phyloP scores from a whole-genome alignment of 495 filamentous ascomycete genomes.

The Articulospora tetracladia region DNA sequence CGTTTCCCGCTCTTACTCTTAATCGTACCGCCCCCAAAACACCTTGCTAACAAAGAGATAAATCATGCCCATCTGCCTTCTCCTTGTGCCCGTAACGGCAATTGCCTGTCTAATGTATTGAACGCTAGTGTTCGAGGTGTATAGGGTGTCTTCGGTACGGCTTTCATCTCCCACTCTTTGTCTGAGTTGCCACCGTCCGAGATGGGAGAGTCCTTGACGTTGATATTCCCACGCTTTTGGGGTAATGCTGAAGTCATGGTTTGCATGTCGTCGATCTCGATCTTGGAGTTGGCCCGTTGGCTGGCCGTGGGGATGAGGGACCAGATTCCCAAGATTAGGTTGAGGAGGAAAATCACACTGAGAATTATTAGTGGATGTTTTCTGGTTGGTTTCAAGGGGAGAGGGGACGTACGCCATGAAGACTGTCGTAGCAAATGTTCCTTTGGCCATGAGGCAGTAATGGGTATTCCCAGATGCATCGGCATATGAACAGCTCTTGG shows the following conservation, averaged over 20 bases:
- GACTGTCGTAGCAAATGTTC: conserved; percentile 64
- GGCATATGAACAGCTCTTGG: conserved; percentile 69
- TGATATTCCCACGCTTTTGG: conserved; percentile 16
- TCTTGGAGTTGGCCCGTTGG: conserved; percentile 24
- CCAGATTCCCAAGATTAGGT: conserved; percentile 53
- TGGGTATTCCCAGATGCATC: conserved; percentile 46
- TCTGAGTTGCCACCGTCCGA: conserved; percentile 12
- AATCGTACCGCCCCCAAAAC: not conserved
- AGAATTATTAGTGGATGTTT: conserved; percentile 4
- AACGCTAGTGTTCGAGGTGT: conserved; percentile 53
- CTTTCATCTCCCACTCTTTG: conserved; percentile 40
- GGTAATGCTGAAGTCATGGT: conserved; percentile 22
- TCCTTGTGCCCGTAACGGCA: conserved; percentile 31
- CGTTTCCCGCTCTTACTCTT: not conserved
- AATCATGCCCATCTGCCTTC: conserved; percentile 7
- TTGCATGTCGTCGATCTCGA: conserved; percentile 33
- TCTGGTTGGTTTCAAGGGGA: conserved; percentile 9
- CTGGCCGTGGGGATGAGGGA: conserved; percentile 56
- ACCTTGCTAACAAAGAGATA: not conserved
- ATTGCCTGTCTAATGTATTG: conserved; percentile 46
- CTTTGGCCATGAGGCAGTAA: conserved; percentile 76
- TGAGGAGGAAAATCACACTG: conserved; percentile 52
- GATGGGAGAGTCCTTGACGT: not conserved
- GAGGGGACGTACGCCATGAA: conserved; percentile 62
- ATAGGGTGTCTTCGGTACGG: conserved; percentile 34